Conservation (phyloP, 257 asterid genomes). For the Penstemon barbatus region DNA sequence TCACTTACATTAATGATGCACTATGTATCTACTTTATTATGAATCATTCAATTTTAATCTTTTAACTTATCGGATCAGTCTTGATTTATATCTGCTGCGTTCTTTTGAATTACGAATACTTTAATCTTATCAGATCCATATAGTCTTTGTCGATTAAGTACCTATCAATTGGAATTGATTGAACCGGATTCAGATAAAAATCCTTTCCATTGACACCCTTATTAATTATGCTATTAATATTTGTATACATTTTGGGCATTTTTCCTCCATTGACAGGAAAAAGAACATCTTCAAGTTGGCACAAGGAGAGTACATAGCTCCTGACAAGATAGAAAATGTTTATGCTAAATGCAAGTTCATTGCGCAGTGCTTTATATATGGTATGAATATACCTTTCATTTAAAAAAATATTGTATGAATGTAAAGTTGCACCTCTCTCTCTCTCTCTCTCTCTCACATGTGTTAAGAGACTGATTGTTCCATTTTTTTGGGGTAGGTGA, state of each 20-base stretch:
- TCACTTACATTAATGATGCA: too few relatives aligned
- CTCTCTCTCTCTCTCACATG: conserved; percentile 1
- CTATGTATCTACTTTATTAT: too few relatives aligned
- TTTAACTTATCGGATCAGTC: too few relatives aligned
- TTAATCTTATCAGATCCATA: too few relatives aligned
- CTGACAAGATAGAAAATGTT: conserved; percentile 93
- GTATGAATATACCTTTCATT: conserved; percentile 46
- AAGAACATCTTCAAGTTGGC: conserved; percentile 95
- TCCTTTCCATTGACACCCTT: too few relatives aligned
- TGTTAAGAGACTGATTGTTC: not conserved
- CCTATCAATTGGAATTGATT: too few relatives aligned
- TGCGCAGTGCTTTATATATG: conserved; percentile 88
- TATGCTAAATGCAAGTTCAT: conserved; percentile 89
- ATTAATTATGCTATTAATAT: not conserved
- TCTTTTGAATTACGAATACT: too few relatives aligned
- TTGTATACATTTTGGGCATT: not conserved
- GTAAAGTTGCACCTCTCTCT: not conserved
- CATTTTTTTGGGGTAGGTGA: conserved; percentile 49
- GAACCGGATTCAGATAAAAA: too few relatives aligned
- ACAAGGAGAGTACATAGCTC: conserved; percentile 96
- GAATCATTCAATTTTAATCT: too few relatives aligned
- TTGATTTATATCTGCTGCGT: too few relatives aligned
- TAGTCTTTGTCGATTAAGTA: too few relatives aligned
- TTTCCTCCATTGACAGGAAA: conserved; percentile 56
- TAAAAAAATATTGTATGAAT: too few relatives aligned